phyloP scores from a whole-genome alignment of 371 early-diverging fungal species.

The Mortierella sp. region DNA sequence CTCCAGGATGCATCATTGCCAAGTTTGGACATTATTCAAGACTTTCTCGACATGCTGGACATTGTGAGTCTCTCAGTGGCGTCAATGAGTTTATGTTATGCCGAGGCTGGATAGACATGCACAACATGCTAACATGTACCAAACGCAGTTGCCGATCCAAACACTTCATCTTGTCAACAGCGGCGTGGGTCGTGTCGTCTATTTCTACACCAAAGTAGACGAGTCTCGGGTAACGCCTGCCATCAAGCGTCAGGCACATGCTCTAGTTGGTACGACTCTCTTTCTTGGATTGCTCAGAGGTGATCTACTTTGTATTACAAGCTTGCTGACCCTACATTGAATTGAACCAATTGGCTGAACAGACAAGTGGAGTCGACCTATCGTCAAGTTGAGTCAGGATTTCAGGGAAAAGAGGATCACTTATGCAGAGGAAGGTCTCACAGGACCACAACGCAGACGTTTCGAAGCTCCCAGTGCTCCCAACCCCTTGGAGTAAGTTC shows the following conservation, averaged over 20 bases:
- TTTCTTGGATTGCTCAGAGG: background rate
- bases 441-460: constrained; percentile 32
- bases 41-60: constrained; percentile 80
- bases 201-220: constrained; percentile 94
- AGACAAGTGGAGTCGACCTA: constrained; percentile 90
- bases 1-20: constrained; percentile 96
- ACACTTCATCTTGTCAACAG: constrained; percentile 90
- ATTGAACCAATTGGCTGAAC: too few relatives aligned
- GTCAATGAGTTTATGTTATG: constrained; percentile 62
- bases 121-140: too few relatives aligned
- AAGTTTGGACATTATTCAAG: constrained; percentile 89
- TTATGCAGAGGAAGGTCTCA: constrained; percentile 29
- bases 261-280: constrained; percentile 72
- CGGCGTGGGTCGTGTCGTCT: constrained; percentile 88
- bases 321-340: too few relatives aligned
- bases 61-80: constrained; percentile 57
- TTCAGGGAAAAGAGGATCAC: constrained; percentile 73
- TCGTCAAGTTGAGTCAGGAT: constrained; percentile 81
- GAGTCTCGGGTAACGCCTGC: constrained; percentile 72
- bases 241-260: constrained; percentile 82
- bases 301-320: background rate
- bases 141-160: constrained; percentile 79
- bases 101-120: background rate
- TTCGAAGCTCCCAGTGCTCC: constrained; percentile 5
- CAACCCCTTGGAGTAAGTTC: constrained; percentile 29